Base-by-base conservation (phyloP, 495 filamentous ascomycete species). In the Aspergillus wentii region DNA sequence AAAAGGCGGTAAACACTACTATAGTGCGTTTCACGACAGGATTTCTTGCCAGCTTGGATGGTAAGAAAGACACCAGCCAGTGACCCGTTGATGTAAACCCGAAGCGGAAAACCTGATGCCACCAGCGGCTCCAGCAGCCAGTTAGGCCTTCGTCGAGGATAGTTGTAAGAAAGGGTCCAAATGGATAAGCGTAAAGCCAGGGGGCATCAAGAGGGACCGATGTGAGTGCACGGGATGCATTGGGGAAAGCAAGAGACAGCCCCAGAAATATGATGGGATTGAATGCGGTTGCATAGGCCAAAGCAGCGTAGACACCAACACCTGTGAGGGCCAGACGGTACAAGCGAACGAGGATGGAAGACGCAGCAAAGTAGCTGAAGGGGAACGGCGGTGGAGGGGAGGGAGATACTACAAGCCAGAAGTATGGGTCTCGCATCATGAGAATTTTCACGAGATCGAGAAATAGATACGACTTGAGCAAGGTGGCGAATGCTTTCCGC, bases 81-180 rank as follows among this genome's bases (percentile, higher is more conserved):
- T 58, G 53, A 0, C 69, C 57, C 0, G 82, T 75, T 1, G 74
- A 70, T 5, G 74, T 60, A 53, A 95, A 91, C 0, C 71, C 83
- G 23, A 76, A 70, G 3, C 86, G 79, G 62, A 95, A 92, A 1
- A 82, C 74, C 56, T 95, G 88, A 57, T 95, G 88, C 88, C 88
- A 95, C 81, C 82, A 94, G 11, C 66, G 72, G 28, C 83, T 77
- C 88, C 88, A 95, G 48, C 81, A 77, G 19, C 88, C 88, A 6
- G 74, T 66, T 1, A 95, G 61, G 0, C 88, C 87, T 30, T 78
- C 61, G 35, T 84, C 72, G 3, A 83, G 51, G 4, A 91, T 63
- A 7, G 64, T 52, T 2, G 40, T 41, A 41, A 75, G 63, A 30
- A 66, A 61, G 1, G 74, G 66, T 10, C 86, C 88, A 49, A 76